phyloP scores from a whole-genome alignment of 805 yeast genomes.

The Myxozyma mucilagina region DNA sequence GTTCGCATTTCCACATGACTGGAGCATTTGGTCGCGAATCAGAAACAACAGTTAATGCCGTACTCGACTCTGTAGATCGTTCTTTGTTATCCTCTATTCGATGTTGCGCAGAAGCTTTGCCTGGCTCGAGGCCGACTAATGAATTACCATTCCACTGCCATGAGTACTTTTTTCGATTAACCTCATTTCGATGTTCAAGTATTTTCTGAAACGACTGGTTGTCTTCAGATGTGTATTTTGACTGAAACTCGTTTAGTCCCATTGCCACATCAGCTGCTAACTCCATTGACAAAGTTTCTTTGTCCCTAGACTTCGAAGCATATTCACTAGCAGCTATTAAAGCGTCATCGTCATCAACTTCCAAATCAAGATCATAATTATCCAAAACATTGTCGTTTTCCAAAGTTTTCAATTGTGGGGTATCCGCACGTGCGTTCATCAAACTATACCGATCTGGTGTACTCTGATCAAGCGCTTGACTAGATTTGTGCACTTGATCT shows the following conservation, averaged over 20 bases:
- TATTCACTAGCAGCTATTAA: neutral
- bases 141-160: conserved; percentile 34
- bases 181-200: conserved; percentile 31
- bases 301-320: neutral
- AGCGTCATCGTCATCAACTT: conserved; percentile 1
- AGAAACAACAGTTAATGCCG: neutral
- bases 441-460: neutral
- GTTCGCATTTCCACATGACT: conserved; percentile 1
- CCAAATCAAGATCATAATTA: neutral
- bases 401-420: neutral
- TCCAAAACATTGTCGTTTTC: neutral
- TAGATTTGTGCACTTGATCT: neutral
- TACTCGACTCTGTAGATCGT: neutral
- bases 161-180: conserved; percentile 26
- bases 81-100: neutral
- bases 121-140: conserved; percentile 3
- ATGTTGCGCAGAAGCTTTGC: conserved; percentile 1
- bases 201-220: conserved; percentile 36
- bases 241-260: conserved; percentile 35
- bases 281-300: no score
- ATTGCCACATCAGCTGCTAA: neutral
- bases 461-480: neutral
- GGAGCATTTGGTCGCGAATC: conserved; percentile 18
- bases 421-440: neutral
- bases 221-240: conserved; percentile 38